Conservation (phyloP, 129 eudicot species). For the Kitagawia praeruptora region DNA sequence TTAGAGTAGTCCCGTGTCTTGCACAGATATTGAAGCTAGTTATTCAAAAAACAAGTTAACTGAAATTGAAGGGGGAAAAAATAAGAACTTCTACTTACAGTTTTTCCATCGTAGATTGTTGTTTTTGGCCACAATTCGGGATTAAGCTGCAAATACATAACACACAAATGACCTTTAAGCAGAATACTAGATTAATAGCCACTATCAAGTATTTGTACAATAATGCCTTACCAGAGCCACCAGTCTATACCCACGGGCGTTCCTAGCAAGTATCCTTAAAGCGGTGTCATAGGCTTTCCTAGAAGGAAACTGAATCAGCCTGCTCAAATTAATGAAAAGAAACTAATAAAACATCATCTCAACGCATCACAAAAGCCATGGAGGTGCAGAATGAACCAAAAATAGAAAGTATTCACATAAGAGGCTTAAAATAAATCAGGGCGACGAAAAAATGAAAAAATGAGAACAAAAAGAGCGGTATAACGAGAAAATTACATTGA, state of each 20-base stretch:
- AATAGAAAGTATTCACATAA: not conserved
- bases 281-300: conserved; percentile 40
- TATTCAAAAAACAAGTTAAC: not conserved
- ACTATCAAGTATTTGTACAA: not conserved
- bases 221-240: conserved; percentile 27
- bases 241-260: conserved; percentile 43
- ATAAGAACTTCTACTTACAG: conserved; percentile 37
- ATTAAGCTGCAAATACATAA: conserved; percentile 30
- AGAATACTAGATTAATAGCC: not conserved
- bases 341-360: not conserved
- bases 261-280: conserved; percentile 25
- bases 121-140: conserved; percentile 47
- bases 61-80: not conserved
- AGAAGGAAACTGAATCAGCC: conserved; percentile 70
- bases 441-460: not conserved
- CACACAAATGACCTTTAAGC: not conserved
- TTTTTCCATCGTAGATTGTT: conserved; percentile 54
- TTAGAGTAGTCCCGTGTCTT: too few species aligned
- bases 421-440: not conserved
- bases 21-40: too few species aligned
- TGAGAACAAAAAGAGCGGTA: not conserved
- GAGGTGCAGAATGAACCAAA: not conserved
- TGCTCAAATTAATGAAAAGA: conserved; percentile 22
- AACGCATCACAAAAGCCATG: not conserved
- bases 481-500: conserved; percentile 48